These are phyloP conservation scores for Epichloe baconii DNA, from an alignment of 2,329 filamentous ascomycete genomes.

Conservation along the genomic window DNA sequence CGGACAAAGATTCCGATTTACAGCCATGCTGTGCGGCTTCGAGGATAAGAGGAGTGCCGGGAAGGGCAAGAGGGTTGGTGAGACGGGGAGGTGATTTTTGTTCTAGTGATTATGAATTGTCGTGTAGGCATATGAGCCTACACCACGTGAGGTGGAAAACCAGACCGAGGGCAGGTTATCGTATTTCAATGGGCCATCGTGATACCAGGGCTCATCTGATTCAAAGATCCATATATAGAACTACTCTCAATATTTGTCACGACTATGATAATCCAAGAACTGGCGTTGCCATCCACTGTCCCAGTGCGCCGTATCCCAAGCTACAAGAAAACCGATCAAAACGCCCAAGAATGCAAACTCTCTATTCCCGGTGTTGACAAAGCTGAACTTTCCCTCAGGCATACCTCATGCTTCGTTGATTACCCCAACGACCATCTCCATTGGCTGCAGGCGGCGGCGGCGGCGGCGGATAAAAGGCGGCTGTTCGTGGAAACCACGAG, in stretches of 20 bases:
- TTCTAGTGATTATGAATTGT: not conserved
- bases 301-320: no score
- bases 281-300: no score
- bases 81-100: not conserved
- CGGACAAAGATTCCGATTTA: slow-evolving; percentile 42
- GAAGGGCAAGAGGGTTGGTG: not conserved
- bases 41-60: slow-evolving; percentile 9
- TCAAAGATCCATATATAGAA: no score
- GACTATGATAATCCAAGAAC: no score
- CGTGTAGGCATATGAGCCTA: not conserved
- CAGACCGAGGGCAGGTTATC: no score
- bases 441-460: not conserved
- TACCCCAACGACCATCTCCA: not conserved
- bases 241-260: no score
- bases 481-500: not conserved
- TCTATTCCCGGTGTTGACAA: not conserved
- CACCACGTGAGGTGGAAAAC: no score
- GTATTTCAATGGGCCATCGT: no score
- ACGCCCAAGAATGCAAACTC: no score
- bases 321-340: no score
- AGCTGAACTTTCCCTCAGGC: not conserved
- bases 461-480: not conserved
- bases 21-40: slow-evolving; percentile 40
- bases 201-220: no score
- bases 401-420: slow-evolving; percentile 1